These are phyloP conservation scores for Trametes maxima DNA, from an alignment of 768 basidiomycete species.

Conservation along the genomic window DNA sequence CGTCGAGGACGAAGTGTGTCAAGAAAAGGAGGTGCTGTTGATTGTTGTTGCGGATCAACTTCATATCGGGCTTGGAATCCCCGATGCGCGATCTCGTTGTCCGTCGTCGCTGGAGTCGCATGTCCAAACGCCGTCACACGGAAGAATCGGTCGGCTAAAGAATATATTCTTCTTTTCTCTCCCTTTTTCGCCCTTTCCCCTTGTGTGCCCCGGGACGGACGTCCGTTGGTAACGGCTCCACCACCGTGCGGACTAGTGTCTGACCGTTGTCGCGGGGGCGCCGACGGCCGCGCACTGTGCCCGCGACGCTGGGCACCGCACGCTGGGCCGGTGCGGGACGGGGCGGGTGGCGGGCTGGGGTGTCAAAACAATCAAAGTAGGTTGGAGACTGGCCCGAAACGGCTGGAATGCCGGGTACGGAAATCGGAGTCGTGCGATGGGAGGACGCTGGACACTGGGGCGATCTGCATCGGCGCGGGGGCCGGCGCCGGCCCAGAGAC, in stretches of 20 bases:
- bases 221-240: conserved; percentile 19
- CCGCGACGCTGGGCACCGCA: no score
- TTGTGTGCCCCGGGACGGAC: conserved; percentile 15
- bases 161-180: conserved; percentile 17
- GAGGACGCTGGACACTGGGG: conserved; percentile 4
- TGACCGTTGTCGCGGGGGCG: conserved; percentile 1
- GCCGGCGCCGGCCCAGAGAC: not conserved
- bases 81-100: conserved; percentile 29
- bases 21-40: conserved; percentile 28
- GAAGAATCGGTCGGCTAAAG: conserved; percentile 22
- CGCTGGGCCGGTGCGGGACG: conserved; percentile 1
- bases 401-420: not conserved
- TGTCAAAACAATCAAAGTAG: conserved; percentile 10
- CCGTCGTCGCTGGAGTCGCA: conserved; percentile 19
- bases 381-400: not conserved
- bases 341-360: not conserved
- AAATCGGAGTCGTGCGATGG: conserved; percentile 6
- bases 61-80: conserved; percentile 36
- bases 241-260: conserved; percentile 12
- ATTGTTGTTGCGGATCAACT: conserved; percentile 40
- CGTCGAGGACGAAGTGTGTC: conserved; percentile 24
- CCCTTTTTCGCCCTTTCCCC: conserved; percentile 10
- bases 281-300: not conserved
- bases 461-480: conserved; percentile 14
- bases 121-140: conserved; percentile 20